Evolutionary conservation across 192 early-diverging fungal species (phyloP).

Genomic region (Rhizophagus sp.): DNA sequence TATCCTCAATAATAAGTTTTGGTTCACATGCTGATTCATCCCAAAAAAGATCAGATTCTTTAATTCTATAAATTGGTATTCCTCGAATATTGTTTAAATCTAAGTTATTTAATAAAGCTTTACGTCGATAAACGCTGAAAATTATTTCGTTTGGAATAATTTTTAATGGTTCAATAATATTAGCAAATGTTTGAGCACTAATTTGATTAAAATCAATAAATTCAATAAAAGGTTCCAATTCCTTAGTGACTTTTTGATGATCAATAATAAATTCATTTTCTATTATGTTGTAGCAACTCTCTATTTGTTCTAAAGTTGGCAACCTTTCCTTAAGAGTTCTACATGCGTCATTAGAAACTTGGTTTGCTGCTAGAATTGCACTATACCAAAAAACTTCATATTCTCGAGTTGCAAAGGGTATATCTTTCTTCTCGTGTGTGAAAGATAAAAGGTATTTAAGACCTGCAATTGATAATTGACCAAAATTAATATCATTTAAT

Average conservation of each 20-base stretch:
- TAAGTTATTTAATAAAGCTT: too few species aligned
- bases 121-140: neutral
- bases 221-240: neutral
- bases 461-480: neutral
- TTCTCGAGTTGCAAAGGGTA: slow-evolving; percentile 9
- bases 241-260: neutral
- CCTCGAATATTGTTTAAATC: too few species aligned
- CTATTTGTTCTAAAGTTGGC: neutral
- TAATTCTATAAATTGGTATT: too few species aligned
- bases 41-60: too few species aligned
- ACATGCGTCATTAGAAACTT: neutral
- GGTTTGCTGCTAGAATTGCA: neutral
- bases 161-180: slow-evolving; percentile 5
- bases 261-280: too few species aligned
- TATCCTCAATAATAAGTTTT: neutral
- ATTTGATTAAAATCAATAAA: neutral
- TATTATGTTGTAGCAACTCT: neutral
- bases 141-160: neutral
- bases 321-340: neutral
- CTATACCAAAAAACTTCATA: neutral
- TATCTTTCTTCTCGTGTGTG: neutral
- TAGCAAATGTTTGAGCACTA: neutral
- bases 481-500: too few species aligned
- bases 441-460: neutral
- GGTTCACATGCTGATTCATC: neutral